Evolutionary conservation across 768 basidiomycete genomes (phyloP), one percentile per base, ranked within the genome.

Genomic region (Lactarius pseudohatsudake): DNA sequence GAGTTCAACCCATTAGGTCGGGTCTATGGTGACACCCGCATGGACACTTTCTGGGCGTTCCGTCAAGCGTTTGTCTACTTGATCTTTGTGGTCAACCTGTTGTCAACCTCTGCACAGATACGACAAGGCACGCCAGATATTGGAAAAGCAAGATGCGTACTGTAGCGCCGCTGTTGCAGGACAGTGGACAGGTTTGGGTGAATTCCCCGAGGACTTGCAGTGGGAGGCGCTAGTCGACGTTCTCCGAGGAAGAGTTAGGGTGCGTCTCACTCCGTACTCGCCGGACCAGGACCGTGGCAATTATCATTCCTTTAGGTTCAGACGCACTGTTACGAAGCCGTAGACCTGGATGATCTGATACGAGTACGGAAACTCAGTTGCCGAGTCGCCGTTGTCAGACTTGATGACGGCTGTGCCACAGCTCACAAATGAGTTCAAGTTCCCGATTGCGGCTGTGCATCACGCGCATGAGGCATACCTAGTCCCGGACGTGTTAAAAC

Each of bases 381-480:
- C 66, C 58, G 58, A 56, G 26, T 55, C 38, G 20, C 53, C 58
- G 26, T 18, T 43, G 60, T 59, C 16, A 34, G 3, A 36, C 34
- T n/a, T 64, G 28, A 54, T 59, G 53, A 67, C 18, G 20, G 26
- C 58, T 55, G 26, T 64, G 57, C 50, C 40, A 20, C 47, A 94
- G 86, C 81, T 97, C 59, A 87, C 92, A 41, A 92, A 96, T 74
- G 95, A 97, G 76, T 98, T 96, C 80, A 79, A 92, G 71, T 94
- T 94, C 73, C 83, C 86, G 1, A 81, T 95, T 34, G 85, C 90
- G 7, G 89, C 91, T 7, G 87, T 95, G 73, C 92, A 95, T 72
- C 90, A 92, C 73, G 95, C 94, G 9, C 88, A 92, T 62, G 94
- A 96, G 75, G 86, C 93, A 1, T 97, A 92, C 77, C 82, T 97